Evolutionary conservation across 306 rosid genomes (phyloP), one percentile per base, ranked within the genome.

Genomic region (Carpinus viminea): DNA sequence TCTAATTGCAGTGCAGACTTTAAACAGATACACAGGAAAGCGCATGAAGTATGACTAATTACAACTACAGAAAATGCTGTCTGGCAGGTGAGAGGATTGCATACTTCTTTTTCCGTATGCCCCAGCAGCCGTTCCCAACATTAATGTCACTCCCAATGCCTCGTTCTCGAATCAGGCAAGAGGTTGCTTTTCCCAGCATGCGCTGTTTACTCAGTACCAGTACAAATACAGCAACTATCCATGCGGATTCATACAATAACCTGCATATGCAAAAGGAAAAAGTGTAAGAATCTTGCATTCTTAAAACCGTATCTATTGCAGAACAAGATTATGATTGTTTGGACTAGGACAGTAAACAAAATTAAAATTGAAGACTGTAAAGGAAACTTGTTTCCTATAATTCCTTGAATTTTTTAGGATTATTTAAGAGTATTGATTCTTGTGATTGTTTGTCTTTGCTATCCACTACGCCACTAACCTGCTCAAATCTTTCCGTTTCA

Each of bases 31-130:
- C 26, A 18, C 26, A 50, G 4, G 64, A 20, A 50, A 24, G 65
- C 45, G 31, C 20, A 13, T 16, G 43, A 55, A 71, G 50, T 65
- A 53, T 12, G 45, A 81, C 7, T 82, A 87, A 87, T 86, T 91
- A 91, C 96, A 87, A 82, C 68, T 65, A 84, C 81, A 76, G 59
- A 79, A 75, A 80, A 84, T n/a, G 80, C 70, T 51, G 82, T 71
- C 84, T 24, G 81, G 75, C 15, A 73, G 61, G 74, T 73, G 53
- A 41, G 45, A 59, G 79, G 62, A 62, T 72, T 57, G 76, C 75
- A 70, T 12, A 76, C 48, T 52, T 66, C 68, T 64, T 62, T 70
- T 77, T 18, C n/a, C 16, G 2, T 61, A 51, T 52, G 24, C 13
- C 51, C 17, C 20, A 15, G 8, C 64, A 18, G 38, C 64, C 26